Conservation (phyloP, 2,329 filamentous ascomycete species). For the Xenosphaeropsis pyriputrescens region DNA sequence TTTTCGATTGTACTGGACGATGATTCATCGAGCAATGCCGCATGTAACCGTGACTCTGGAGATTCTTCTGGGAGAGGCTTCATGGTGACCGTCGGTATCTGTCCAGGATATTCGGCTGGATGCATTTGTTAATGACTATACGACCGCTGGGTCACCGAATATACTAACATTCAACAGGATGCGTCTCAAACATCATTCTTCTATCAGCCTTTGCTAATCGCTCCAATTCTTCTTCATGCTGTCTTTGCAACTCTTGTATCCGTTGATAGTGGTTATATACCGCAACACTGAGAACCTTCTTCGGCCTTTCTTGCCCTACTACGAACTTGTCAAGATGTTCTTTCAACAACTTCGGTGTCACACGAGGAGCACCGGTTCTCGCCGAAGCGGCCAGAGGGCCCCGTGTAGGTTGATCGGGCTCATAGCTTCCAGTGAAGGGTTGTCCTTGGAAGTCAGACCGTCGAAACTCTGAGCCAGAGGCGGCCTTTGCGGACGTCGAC, state of each 20-base stretch:
- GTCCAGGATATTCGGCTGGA: constrained; percentile 40
- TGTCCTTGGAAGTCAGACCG: constrained; percentile 49
- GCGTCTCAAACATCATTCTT: constrained; percentile 26
- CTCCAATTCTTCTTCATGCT: constrained; percentile 60
- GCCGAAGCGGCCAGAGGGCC: constrained; percentile 38
- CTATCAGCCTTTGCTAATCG: constrained; percentile 46
- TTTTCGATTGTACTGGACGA: constrained; percentile 53
- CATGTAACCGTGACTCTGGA: constrained; percentile 6
- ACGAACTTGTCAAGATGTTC: constrained; percentile 90
- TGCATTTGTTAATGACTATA: constrained; percentile 1
- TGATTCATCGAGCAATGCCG: constrained; percentile 5
- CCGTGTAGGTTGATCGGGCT: constrained; percentile 42
- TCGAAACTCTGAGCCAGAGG: constrained; percentile 19
- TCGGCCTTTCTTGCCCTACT: constrained; percentile 85
- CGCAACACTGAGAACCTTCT: constrained; percentile 84
- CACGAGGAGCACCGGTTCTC: constrained; percentile 43
- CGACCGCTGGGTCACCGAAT: not conserved
- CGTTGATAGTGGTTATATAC: constrained; percentile 96
- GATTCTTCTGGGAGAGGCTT: constrained; percentile 4
- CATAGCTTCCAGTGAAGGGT: constrained; percentile 47
- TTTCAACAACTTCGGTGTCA: constrained; percentile 61
- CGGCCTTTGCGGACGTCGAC: constrained; percentile 18
- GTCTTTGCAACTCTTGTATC: constrained; percentile 59
- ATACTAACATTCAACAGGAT: constrained; percentile 66
- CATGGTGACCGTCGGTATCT: constrained; percentile 18